Evolutionary conservation across 768 basidiomycete genomes (phyloP).

Genomic region (Pleurotus giganteus): DNA sequence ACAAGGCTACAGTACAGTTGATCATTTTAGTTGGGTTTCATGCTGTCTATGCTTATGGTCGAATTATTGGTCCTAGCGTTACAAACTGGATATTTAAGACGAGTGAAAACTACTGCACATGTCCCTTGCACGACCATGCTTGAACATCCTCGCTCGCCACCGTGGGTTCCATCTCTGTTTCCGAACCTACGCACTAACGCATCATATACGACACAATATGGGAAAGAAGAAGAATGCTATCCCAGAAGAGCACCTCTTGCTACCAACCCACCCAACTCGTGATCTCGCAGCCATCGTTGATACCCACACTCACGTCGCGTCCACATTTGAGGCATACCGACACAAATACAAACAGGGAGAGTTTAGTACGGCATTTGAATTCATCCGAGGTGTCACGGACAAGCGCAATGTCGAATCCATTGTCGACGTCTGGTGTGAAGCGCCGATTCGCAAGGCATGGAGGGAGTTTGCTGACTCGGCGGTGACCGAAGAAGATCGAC

Average conservation of each 20-base stretch:
- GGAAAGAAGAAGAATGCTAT: constrained; percentile 38
- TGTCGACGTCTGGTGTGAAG: constrained; percentile 90
- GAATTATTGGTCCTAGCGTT: no score
- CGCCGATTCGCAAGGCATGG: constrained; percentile 63
- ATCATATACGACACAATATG: constrained; percentile 22
- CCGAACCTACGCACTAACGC: background rate
- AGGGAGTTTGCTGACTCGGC: constrained; percentile 74
- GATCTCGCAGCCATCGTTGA: constrained; percentile 55
- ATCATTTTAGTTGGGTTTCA: no score
- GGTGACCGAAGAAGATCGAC: constrained; percentile 43
- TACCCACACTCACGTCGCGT: constrained; percentile 83
- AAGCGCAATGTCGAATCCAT: constrained; percentile 60
- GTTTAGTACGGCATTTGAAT: constrained; percentile 60
- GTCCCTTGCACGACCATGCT: constrained; percentile 1
- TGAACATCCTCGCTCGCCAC: background rate
- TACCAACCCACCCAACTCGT: constrained; percentile 33
- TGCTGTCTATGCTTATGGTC: no score
- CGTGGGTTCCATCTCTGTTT: background rate
- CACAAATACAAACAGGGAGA: constrained; percentile 58
- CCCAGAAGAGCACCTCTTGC: constrained; percentile 32
- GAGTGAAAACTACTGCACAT: background rate
- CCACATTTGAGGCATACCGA: constrained; percentile 66
- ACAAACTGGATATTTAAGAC: no score
- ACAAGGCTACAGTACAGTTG: no score
- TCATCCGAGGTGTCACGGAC: constrained; percentile 60